Percentiles rank a stretch among this genome's conserved stretches.
Conservation (phyloP, 2,329 filamentous ascomycete genomes). For the Colletotrichum agaves region DNA sequence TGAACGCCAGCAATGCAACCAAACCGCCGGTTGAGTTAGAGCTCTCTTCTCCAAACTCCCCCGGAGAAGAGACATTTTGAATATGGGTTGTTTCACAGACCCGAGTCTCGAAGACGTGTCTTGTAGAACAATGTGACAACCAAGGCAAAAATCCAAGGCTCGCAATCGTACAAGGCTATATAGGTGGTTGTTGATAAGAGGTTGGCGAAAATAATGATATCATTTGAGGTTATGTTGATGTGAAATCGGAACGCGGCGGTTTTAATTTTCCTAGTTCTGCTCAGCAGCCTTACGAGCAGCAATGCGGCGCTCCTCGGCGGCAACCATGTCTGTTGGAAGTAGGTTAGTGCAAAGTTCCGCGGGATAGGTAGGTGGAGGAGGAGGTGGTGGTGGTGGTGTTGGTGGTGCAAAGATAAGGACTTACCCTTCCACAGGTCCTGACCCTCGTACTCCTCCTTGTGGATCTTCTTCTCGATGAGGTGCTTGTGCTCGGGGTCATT, state of each 20-base stretch:
- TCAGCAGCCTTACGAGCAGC: constrained; percentile 48
- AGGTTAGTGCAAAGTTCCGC: constrained; percentile 8
- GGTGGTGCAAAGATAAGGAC: constrained; percentile 41
- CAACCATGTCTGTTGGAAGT: constrained; percentile 76
- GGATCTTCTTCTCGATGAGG: constrained; percentile 85
- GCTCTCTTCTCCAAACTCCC: constrained; percentile 1
- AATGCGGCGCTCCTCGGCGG: constrained; percentile 75
- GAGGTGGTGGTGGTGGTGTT: no score
- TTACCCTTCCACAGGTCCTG: constrained; percentile 93
- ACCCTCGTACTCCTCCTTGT: constrained; percentile 87
- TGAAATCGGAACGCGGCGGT: neutral
- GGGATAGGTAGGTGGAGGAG: neutral
- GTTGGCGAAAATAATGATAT: neutral
- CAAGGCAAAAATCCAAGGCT: neutral
- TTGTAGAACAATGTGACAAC: neutral
- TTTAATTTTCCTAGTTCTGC: constrained; percentile 35
- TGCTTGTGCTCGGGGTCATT: constrained; percentile 85
- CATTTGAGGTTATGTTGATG: neutral
- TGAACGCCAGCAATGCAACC: constrained; percentile 27
- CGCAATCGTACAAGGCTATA: constrained; percentile 19
- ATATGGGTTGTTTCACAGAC: neutral
- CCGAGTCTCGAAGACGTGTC: no score
- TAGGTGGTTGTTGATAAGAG: neutral
- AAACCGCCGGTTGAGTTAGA: neutral
- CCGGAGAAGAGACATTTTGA: constrained; percentile 2